A percentile compares a stretch with the other conserved stretches of the same genome.
phyloP scores from a whole-genome alignment of 352 stramenopile genomes.

The Globisporangium camurandrum region DNA sequence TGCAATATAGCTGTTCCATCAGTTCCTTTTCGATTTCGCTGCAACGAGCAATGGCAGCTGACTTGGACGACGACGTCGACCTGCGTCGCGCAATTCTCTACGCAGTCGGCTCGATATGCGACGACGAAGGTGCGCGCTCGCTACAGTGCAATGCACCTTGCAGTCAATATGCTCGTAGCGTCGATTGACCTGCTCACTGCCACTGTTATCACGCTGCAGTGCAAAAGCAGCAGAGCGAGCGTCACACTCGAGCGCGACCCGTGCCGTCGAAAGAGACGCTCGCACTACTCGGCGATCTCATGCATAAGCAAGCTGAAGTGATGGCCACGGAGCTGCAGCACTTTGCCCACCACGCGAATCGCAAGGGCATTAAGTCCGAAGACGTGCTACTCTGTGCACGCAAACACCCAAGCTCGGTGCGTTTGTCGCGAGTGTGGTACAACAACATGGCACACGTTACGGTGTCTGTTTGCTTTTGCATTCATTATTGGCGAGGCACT shows the following conservation, averaged over 20 bases:
- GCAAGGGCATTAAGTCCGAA: conserved; percentile 68
- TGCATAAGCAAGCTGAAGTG: conserved; percentile 63
- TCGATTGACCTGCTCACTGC: not conserved
- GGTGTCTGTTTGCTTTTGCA: no score
- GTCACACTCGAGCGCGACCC: conserved; percentile 25
- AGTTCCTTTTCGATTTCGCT: no score
- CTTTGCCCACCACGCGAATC: conserved; percentile 61
- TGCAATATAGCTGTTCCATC: no score
- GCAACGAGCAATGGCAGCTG: not conserved
- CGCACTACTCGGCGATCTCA: conserved; percentile 51
- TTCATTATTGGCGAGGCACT: no score
- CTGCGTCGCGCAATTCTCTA: conserved; percentile 74
- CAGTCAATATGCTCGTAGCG: not conserved
- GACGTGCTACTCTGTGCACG: conserved; percentile 57
- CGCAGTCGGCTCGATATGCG: conserved; percentile 61
- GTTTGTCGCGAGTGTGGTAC: no score
- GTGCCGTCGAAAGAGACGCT: conserved; percentile 57
- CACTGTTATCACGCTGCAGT: conserved; percentile 8
- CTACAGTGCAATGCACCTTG: not conserved
- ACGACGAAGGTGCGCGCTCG: conserved; percentile 33
- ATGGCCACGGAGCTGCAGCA: conserved; percentile 70
- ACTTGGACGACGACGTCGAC: conserved; percentile 32
- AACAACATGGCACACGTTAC: no score
- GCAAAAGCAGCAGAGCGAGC: conserved; percentile 47
- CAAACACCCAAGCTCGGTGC: conserved; percentile 53